These are phyloP conservation scores for Aspergillus cristatus DNA, from an alignment of 495 filamentous ascomycete genomes.

Conservation along the genomic window DNA sequence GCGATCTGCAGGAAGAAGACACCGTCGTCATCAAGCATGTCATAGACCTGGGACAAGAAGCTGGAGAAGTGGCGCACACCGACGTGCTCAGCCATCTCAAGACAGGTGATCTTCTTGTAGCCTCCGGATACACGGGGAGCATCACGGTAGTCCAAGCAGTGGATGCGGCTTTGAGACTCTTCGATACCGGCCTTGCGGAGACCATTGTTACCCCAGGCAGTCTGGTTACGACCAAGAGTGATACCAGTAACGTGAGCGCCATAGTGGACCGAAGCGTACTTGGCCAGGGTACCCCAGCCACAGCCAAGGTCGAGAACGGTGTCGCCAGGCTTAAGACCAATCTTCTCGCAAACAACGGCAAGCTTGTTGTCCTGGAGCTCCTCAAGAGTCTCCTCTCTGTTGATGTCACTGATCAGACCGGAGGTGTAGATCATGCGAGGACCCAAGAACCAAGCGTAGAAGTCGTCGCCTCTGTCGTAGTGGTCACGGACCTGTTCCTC, in stretches of 20 bases:
- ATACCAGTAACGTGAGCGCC: slow-evolving; percentile 56
- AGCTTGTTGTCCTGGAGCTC: slow-evolving; percentile 66
- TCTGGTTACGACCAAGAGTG: slow-evolving; percentile 63
- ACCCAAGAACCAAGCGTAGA: slow-evolving; percentile 67
- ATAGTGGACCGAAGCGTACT: slow-evolving; percentile 55
- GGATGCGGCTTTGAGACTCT: slow-evolving; percentile 54
- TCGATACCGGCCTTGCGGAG: slow-evolving; percentile 49
- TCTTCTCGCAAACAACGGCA: slow-evolving; percentile 63
- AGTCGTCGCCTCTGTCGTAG: slow-evolving; percentile 67
- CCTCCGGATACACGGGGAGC: slow-evolving; percentile 49
- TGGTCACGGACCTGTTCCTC: slow-evolving; percentile 70
- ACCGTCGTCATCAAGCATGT: slow-evolving; percentile 64
- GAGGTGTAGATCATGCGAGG: slow-evolving; percentile 70
- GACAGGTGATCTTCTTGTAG: slow-evolving; percentile 62
- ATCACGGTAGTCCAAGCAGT: slow-evolving; percentile 64
- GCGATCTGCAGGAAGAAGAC: slow-evolving; percentile 67
- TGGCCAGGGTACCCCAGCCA: slow-evolving; percentile 63
- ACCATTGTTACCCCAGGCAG: slow-evolving; percentile 61
- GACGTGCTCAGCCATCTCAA: slow-evolving; percentile 74
- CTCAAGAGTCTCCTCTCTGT: slow-evolving; percentile 56
- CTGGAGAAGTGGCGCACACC: slow-evolving; percentile 54
- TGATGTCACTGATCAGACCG: slow-evolving; percentile 58
- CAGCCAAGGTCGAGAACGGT: slow-evolving; percentile 60
- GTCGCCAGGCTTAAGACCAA: slow-evolving; percentile 52
- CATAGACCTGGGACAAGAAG: slow-evolving; percentile 55